Evolutionary conservation across 192 early-diverging fungal genomes (phyloP), one percentile per base, ranked within the genome.

Genomic region (Chytriomyces confervae): DNA sequence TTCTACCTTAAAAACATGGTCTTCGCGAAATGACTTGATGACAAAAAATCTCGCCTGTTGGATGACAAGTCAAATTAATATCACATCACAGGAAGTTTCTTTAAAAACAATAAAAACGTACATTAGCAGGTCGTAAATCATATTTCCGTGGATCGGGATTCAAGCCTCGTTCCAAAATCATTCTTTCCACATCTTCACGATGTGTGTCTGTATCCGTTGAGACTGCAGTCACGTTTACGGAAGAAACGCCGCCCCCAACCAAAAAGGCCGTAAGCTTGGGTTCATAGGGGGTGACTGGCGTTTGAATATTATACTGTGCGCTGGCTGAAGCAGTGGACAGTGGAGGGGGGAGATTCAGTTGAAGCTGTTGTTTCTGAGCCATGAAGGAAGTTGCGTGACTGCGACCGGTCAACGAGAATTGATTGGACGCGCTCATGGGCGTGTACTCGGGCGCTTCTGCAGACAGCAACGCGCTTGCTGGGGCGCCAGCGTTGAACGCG

Each of bases 1-100:
- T 57, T 20, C 20, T 5, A 57, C 53, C 53, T 74, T 74, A 57
- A 62, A 84, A 24, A 89, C 80, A 77, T 89, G 85, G 77, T 79
- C 79, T 65, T 87, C 82, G 36, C 82, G 85, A 72, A 83, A 85
- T 36, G 86, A 88, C 62, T 89, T 89, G 69, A 89, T 88, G 29
- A 89, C 86, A 77, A 88, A 89, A 74, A 83, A 89, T 8, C 84
- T 68, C 29, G 86, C 82, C 84, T 85, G 69, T 2, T 69, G n/a
- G 11, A 68, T 51, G 23, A 57, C 5, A 11, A 29, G 36, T 36
- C 36, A 36, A 66, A 4, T 72, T 23, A 76, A 36, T 43, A 45
- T 61, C 27, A 69, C 18, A 27, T 8, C 13, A 48, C 16, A 20
- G 1, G 11, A 69, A 46, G 48, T 1, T 27, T 8, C 18, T 13